Evolutionary conservation across 352 stramenopile genomes (phyloP).

Genomic region (Pythium aphanidermatum): DNA sequence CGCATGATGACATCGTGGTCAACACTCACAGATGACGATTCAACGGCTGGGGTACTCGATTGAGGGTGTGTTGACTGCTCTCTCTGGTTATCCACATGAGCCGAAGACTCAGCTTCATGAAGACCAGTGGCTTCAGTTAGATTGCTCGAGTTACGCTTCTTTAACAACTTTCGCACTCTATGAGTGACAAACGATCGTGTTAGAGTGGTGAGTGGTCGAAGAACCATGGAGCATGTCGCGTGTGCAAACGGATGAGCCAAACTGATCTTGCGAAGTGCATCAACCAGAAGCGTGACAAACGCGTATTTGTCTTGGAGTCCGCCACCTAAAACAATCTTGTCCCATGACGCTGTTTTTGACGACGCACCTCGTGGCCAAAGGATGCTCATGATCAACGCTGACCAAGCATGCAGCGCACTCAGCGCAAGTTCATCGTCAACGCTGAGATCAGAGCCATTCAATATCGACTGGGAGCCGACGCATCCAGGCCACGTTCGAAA

Average conservation of each 20-base stretch:
- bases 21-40: background rate
- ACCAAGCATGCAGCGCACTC: constrained; percentile 79
- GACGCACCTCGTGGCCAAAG: constrained; percentile 75
- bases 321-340: constrained; percentile 68
- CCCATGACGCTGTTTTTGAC: constrained; percentile 68
- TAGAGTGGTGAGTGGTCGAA: constrained; percentile 73
- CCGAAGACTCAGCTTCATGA: too few relatives aligned
- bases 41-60: too few relatives aligned
- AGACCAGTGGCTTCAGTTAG: too few relatives aligned
- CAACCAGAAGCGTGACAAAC: constrained; percentile 69
- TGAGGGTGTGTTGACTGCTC: too few relatives aligned
- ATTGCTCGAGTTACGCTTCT: constrained; percentile 29
- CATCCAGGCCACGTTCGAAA: constrained; percentile 56
- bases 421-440: constrained; percentile 67
- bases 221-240: constrained; percentile 67
- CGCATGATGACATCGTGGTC: background rate
- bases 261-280: constrained; percentile 73
- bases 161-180: constrained; percentile 52
- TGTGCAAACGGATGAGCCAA: constrained; percentile 71
- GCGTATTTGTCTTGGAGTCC: constrained; percentile 66
- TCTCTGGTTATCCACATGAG: too few relatives aligned
- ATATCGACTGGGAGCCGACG: background rate
- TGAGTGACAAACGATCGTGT: constrained; percentile 79
- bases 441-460: constrained; percentile 12
- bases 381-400: constrained; percentile 82